These are phyloP conservation scores for Phyllosticta citribraziliensis DNA, from an alignment of 2,329 filamentous ascomycete species.

Conservation along the genomic window DNA sequence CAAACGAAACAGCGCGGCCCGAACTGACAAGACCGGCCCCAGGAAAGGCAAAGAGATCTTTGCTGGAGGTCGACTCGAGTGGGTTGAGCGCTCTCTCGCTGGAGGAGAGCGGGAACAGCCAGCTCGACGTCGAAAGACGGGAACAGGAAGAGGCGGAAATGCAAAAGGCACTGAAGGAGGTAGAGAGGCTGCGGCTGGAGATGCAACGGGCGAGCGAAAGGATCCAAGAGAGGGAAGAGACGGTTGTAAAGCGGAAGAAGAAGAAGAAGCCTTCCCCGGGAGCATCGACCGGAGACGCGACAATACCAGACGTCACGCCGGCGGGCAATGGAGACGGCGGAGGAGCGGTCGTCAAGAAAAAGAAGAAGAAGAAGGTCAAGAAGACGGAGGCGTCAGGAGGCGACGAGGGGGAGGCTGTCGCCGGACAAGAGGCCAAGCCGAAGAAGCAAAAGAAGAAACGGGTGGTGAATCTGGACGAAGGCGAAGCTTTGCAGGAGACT, in stretches of 20 bases:
- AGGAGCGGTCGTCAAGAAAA: constrained; percentile 21
- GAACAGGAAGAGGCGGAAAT: constrained; percentile 79
- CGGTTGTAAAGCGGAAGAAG: constrained; percentile 51
- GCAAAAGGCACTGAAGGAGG: constrained; percentile 76
- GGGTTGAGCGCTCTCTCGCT: constrained; percentile 65
- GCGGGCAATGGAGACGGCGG: constrained; percentile 6
- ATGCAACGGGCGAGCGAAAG: constrained; percentile 78
- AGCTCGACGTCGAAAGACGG: constrained; percentile 54
- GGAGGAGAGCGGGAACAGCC: constrained; percentile 38
- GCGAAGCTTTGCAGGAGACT: neutral
- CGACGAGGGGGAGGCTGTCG: constrained; percentile 10
- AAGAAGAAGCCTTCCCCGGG: constrained; percentile 29
- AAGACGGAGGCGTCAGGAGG: constrained; percentile 14
- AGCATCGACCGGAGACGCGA: constrained; percentile 9
- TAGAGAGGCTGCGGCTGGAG: constrained; percentile 75
- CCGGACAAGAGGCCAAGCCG: constrained; percentile 11
- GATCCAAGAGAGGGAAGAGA: constrained; percentile 60
- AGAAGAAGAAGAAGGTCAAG: constrained; percentile 36
- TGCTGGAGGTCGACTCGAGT: constrained; percentile 82
- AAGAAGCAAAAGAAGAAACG: constrained; percentile 35
- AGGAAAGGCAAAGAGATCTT: constrained; percentile 45
- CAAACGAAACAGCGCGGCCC: constrained; percentile 18
- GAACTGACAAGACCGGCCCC: constrained; percentile 20
- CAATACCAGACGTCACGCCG: constrained; percentile 6
- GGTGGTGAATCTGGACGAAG: constrained; percentile 16